Percentiles rank a stretch among this genome's conserved stretches.
Conservation (phyloP, 306 rosid genomes). For the Quercus gilva region DNA sequence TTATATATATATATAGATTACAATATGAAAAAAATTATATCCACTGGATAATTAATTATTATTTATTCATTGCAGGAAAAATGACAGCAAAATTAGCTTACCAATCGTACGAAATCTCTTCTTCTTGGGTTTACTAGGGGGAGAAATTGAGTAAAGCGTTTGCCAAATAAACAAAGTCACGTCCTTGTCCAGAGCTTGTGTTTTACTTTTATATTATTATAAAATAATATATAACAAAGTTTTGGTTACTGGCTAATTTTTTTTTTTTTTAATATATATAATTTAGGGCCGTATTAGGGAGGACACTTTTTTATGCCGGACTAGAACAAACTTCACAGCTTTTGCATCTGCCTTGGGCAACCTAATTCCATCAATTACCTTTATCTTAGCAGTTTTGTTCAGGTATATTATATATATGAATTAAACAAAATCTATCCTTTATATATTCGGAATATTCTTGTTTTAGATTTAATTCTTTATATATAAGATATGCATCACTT, state of each 20-base stretch:
- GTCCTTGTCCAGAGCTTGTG: too few species aligned
- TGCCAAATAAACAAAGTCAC: neutral
- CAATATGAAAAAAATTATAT: too few species aligned
- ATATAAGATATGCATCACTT: too few species aligned
- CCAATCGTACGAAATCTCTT: slow-evolving; percentile 15
- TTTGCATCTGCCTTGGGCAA: too few species aligned
- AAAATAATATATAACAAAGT: neutral
- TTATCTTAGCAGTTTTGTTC: too few species aligned
- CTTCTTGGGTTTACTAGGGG: slow-evolving; percentile 20
- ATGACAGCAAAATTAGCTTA: slow-evolving; percentile 13
- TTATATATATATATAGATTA: too few species aligned
- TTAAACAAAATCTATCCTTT: too few species aligned
- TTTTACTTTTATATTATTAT: neutral
- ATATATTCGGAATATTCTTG: too few species aligned
- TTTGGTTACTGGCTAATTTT: neutral
- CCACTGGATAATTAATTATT: neutral
- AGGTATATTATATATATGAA: too few species aligned
- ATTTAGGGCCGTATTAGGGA: slow-evolving; percentile 13
- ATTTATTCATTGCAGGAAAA: slow-evolving; percentile 7
- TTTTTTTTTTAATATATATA: neutral
- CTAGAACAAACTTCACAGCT: neutral
- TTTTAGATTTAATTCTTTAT: too few species aligned
- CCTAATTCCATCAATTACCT: too few species aligned
- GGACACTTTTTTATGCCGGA: slow-evolving; percentile 12
- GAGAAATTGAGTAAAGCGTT: neutral